These are phyloP conservation scores for Luzula sylvatica DNA, from an alignment of 176 grass and related monocot genomes.

Conservation along the genomic window DNA sequence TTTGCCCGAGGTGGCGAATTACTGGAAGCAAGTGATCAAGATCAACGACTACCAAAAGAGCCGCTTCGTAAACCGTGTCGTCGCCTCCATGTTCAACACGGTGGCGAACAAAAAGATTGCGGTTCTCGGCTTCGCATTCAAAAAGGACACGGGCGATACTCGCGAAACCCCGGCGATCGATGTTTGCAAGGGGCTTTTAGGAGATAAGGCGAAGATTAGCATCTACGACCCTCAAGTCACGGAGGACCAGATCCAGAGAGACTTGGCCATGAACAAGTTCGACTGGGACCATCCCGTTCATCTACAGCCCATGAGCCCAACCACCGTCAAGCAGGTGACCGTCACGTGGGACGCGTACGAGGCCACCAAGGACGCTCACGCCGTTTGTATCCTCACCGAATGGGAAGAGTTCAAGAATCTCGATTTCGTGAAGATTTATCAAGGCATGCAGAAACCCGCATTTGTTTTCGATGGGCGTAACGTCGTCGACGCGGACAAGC, in stretches of 20 bases:
- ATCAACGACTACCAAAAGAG: too few species aligned
- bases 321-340: constrained; percentile 35
- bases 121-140: constrained; percentile 52
- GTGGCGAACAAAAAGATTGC: constrained; percentile 56
- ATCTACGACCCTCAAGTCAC: constrained; percentile 63
- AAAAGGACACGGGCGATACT: constrained; percentile 57
- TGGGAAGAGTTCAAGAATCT: constrained; percentile 56
- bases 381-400: constrained; percentile 52
- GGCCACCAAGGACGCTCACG: too few species aligned
- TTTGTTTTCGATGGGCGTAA: constrained; percentile 55
- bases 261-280: constrained; percentile 54
- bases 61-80: constrained; percentile 53
- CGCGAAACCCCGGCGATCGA: constrained; percentile 56
- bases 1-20: too few species aligned
- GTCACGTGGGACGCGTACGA: constrained; percentile 41
- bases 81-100: constrained; percentile 66
- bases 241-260: constrained; percentile 54
- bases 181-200: constrained; percentile 53
- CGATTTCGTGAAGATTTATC: constrained; percentile 50
- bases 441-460: constrained; percentile 52
- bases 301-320: constrained; percentile 52
- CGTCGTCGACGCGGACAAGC: too few species aligned
- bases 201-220: constrained; percentile 50
- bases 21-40: too few species aligned
- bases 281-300: constrained; percentile 62